Conservation (phyloP, 163 green algal genomes). For the Smithsoniella earleae region DNA sequence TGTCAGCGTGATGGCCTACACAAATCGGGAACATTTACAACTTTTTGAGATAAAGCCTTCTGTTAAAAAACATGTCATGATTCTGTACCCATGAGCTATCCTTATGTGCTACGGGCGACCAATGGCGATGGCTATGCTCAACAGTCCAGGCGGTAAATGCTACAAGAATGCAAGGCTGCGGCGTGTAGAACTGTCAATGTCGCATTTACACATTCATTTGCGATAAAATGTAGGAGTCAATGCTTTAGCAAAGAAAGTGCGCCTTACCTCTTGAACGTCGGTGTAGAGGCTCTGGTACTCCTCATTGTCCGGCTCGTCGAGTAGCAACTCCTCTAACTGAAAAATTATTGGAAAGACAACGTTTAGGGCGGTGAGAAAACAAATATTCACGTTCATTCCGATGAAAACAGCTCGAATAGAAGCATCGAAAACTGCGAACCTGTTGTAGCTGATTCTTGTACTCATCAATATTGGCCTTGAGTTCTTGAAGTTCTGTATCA, state of each 20-base stretch:
- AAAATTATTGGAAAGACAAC: too few relatives aligned
- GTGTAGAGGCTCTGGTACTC: slow-evolving; percentile 9
- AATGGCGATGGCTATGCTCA: neutral
- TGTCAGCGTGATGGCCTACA: slow-evolving; percentile 22
- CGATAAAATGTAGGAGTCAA: neutral
- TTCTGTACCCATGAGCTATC: neutral
- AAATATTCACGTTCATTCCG: too few relatives aligned
- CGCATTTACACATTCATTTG: neutral
- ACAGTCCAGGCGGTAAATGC: neutral
- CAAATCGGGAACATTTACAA: neutral
- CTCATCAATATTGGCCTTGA: slow-evolving; percentile 3
- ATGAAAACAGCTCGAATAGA: too few relatives aligned
- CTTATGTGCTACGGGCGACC: neutral
- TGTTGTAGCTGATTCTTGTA: slow-evolving; percentile 20
- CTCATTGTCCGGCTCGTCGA: slow-evolving; percentile 25
- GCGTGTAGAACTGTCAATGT: neutral
- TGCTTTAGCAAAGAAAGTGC: too few relatives aligned
- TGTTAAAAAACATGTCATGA: neutral
- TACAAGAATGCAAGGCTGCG: too few relatives aligned
- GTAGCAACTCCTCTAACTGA: slow-evolving; percentile 27
- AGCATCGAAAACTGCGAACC: too few relatives aligned
- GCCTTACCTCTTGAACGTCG: slow-evolving; percentile 25
- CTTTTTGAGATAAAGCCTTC: neutral
- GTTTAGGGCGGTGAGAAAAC: too few relatives aligned
- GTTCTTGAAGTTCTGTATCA: neutral